A percentile compares a stretch with the other conserved stretches of the same genome.
phyloP scores from a whole-genome alignment of 2,329 filamentous ascomycete genomes.

The Penicillium sp. region DNA sequence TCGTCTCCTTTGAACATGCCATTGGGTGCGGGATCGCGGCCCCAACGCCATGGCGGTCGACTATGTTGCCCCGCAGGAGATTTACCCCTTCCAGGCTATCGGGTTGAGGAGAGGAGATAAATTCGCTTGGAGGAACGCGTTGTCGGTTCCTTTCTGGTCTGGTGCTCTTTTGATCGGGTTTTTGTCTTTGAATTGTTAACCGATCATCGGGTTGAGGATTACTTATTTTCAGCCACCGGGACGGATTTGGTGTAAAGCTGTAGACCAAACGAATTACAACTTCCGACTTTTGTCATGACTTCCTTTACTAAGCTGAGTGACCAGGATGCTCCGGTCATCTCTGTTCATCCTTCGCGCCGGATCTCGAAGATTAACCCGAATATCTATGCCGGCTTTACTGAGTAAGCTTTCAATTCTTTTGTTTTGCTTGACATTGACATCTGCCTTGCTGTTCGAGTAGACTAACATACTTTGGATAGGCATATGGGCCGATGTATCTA shows the following conservation, averaged over 20 bases:
- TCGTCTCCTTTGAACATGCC: neutral
- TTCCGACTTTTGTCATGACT: conserved; percentile 55
- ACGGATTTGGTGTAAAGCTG: neutral
- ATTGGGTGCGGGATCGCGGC: neutral
- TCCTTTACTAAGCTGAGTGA: conserved; percentile 69
- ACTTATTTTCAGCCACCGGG: conserved; percentile 8
- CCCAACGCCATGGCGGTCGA: conserved; percentile 1
- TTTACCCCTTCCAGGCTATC: conserved; percentile 28
- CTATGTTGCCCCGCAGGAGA: conserved; percentile 30
- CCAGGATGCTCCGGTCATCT: conserved; percentile 62
- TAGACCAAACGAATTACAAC: neutral
- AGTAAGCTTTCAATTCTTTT: conserved; percentile 49
- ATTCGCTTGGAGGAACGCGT: neutral
- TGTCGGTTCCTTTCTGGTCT: neutral
- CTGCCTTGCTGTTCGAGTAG: neutral
- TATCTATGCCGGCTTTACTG: conserved; percentile 81
- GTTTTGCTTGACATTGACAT: neutral
- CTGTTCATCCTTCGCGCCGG: conserved; percentile 63
- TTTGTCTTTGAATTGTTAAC: neutral
- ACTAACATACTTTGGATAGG: conserved; percentile 43
- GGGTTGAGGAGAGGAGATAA: neutral
- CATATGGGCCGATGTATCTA: conserved; percentile 91
- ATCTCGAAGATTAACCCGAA: conserved; percentile 75
- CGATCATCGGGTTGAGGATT: neutral
- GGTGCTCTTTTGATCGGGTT: neutral